Evolutionary conservation across 108 stramenopile species (phyloP).

Genomic region (Fistulifera solaris): DNA sequence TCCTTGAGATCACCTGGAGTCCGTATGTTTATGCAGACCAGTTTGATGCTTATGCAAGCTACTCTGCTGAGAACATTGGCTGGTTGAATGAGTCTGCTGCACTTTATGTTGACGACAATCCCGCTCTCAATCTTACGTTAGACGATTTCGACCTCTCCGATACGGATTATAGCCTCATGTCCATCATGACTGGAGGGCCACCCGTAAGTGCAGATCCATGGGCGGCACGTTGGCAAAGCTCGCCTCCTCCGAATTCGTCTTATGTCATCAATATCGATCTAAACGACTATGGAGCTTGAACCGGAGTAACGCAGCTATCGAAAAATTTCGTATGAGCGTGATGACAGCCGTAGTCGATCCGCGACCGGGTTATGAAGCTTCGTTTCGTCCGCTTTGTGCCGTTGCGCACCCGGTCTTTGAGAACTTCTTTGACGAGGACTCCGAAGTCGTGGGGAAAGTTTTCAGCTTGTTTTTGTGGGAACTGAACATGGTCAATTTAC

Average conservation of each 20-base stretch:
- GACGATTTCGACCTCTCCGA: no score
- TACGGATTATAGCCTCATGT: no score
- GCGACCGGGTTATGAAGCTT: no score
- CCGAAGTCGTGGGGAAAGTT: slow-evolving; percentile 9
- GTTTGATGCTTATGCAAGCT: slow-evolving; percentile 2
- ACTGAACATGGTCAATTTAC: slow-evolving; percentile 3
- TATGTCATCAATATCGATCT: not conserved
- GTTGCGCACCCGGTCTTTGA: no score
- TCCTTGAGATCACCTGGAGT: not conserved
- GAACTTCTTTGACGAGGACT: not conserved
- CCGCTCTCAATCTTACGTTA: not conserved
- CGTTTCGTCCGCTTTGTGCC: no score
- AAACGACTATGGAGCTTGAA: no score
- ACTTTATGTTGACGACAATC: not conserved
- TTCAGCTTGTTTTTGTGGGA: slow-evolving; percentile 1
- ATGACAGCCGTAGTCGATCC: no score
- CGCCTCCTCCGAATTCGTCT: not conserved
- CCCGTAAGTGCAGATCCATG: not conserved
- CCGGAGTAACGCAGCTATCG: no score
- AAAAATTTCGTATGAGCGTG: no score
- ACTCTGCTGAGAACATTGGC: slow-evolving; percentile 1
- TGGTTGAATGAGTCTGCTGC: not conserved
- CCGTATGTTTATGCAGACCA: slow-evolving; percentile 2
- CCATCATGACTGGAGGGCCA: no score
- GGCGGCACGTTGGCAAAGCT: slow-evolving; percentile 11